Evolutionary conservation across 1,139 yeast genomes (phyloP).

Genomic region (Chernovozyma sophiae-reginae): DNA sequence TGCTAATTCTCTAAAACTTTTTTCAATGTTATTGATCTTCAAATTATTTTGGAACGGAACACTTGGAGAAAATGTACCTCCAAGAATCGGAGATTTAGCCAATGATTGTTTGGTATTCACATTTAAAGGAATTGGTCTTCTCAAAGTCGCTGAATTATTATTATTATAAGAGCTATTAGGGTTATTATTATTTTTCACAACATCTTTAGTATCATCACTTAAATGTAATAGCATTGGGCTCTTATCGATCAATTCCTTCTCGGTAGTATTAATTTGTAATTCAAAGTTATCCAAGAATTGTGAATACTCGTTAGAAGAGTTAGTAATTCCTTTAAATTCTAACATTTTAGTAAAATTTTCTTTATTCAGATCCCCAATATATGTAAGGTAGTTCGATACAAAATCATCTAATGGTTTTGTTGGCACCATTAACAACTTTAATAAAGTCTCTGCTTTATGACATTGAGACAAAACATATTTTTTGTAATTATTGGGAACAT

Average conservation of each 20-base stretch:
- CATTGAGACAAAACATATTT: constrained; percentile 50
- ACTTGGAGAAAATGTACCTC: constrained; percentile 5
- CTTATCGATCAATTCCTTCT: constrained; percentile 35
- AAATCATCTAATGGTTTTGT: constrained; percentile 59
- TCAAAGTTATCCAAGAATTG: constrained; percentile 60
- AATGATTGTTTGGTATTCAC: neutral
- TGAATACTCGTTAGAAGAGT: constrained; percentile 21
- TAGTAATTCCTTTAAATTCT: constrained; percentile 54
- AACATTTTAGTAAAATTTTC: constrained; percentile 63
- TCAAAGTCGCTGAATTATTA: too few species aligned
- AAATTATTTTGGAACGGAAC: constrained; percentile 14
- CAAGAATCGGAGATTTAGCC: constrained; percentile 4
- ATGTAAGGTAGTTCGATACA: constrained; percentile 61
- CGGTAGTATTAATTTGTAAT: constrained; percentile 52
- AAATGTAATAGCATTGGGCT: constrained; percentile 36
- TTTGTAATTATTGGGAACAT: constrained; percentile 21
- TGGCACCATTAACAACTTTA: constrained; percentile 64
- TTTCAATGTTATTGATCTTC: constrained; percentile 52
- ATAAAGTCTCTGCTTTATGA: constrained; percentile 53
- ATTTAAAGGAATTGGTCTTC: constrained; percentile 3
- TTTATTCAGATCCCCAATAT: constrained; percentile 62
- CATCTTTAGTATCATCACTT: constrained; percentile 13
- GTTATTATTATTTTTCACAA: neutral
- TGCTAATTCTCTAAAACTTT: constrained; percentile 52
- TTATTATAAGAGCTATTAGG: too few species aligned